phyloP scores from a whole-genome alignment of 768 basidiomycete species.

The Strobilomyces confusus region DNA sequence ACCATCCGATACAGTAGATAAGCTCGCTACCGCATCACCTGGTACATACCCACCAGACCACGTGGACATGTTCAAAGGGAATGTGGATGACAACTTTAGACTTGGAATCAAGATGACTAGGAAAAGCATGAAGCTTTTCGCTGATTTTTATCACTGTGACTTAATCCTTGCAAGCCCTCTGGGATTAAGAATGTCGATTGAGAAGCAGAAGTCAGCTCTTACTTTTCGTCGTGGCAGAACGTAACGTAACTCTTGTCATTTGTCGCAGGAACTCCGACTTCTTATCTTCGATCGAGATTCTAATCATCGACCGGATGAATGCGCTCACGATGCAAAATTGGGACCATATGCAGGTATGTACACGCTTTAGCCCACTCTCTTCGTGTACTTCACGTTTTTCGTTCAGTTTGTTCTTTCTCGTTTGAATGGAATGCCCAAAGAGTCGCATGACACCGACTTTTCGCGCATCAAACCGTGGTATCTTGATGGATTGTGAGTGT shows the following conservation, averaged over 20 bases:
- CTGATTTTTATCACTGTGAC: constrained; percentile 88
- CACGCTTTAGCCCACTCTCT: not conserved
- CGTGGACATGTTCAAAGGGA: constrained; percentile 92
- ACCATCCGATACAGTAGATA: constrained; percentile 76
- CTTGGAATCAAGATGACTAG: constrained; percentile 89
- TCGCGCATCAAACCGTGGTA: constrained; percentile 98
- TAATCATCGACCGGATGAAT: constrained; percentile 91
- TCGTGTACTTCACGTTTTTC: not conserved
- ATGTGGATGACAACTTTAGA: constrained; percentile 92
- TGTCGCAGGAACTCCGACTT: constrained; percentile 77
- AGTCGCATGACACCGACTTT: constrained; percentile 92
- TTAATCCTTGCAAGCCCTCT: constrained; percentile 91
- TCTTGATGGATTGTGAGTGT: constrained; percentile 83
- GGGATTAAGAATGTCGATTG: constrained; percentile 85
- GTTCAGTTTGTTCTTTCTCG: constrained; percentile 77
- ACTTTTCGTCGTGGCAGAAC: not conserved
- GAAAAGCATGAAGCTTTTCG: constrained; percentile 88
- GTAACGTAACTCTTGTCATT: not conserved
- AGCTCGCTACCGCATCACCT: constrained; percentile 65
- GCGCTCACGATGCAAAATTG: constrained; percentile 97
- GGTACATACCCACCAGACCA: constrained; percentile 86
- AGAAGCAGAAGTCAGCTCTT: constrained; percentile 83
- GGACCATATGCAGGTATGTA: constrained; percentile 88
- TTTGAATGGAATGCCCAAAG: constrained; percentile 86
- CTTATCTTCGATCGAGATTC: constrained; percentile 86